Evolutionary conservation across 2,329 filamentous ascomycete species (phyloP).

Genomic region (Botrytis fabae): DNA sequence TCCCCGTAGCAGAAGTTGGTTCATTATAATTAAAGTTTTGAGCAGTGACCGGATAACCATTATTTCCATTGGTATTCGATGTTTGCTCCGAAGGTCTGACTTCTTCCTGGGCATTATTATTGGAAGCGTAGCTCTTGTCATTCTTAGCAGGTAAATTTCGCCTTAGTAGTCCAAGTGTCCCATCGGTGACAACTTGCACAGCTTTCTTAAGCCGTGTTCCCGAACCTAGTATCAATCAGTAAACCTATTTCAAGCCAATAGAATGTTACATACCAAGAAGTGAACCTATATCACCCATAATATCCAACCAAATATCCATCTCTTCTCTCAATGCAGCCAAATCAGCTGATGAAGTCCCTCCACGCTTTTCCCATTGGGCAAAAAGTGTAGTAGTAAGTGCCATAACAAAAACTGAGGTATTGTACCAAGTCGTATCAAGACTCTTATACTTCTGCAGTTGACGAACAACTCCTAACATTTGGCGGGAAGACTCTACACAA

Average conservation of each 20-base stretch:
- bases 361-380: conserved; percentile 65
- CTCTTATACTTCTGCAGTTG: conserved; percentile 64
- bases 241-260: background rate
- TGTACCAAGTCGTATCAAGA: conserved; percentile 78
- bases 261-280: conserved; percentile 60
- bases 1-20: conserved; percentile 23
- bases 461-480: conserved; percentile 61
- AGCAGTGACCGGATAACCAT: conserved; percentile 14
- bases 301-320: conserved; percentile 68
- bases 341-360: conserved; percentile 58
- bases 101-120: conserved; percentile 11
- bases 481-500: conserved; percentile 64
- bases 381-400: conserved; percentile 74
- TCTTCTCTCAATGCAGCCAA: conserved; percentile 62
- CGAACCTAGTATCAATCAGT: conserved; percentile 43
- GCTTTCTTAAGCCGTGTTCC: conserved; percentile 50
- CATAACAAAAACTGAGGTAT: conserved; percentile 68
- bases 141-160: conserved; percentile 45
- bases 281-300: conserved; percentile 65
- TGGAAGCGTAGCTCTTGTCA: conserved; percentile 36
- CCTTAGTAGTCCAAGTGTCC: conserved; percentile 49
- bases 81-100: conserved; percentile 23
- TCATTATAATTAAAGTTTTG: conserved; percentile 27
- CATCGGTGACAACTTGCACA: conserved; percentile 50
- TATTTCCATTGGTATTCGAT: conserved; percentile 12